Base-by-base conservation (phyloP, 2,329 filamentous ascomycete genomes). In the Xylariaceae sp. region DNA sequence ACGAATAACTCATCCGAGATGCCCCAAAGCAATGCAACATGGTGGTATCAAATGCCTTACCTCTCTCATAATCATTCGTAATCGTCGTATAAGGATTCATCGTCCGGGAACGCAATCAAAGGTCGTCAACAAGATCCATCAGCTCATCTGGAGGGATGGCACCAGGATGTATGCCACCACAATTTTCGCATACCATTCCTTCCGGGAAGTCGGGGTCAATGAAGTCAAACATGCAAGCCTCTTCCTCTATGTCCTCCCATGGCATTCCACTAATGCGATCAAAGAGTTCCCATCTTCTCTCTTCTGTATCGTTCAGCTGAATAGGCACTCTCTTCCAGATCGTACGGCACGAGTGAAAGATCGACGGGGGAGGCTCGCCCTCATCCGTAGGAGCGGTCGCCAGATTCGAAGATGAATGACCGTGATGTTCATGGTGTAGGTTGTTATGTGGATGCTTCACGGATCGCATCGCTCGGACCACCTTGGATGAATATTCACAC, bases 301-400 rank as follows among this genome's bases (percentile, higher is more conserved):
- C 56, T 12, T 62, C 52, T 0, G 47, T 50, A 41, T 70, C 68
- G 15, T 69, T 50, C 6, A 60, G 65, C 15, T 57, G 58, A 3
- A 62, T 35, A 1, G 73, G 74, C 0, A 77, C 66, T 11, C 61
- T 66, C 53, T 76, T 78, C 72, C 73, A 78, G 16, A 78, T 66
- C 3, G 74, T 68, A 19, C 61, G 60, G 11, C 70, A 67, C 15
- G 68, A 65, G n/a, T 64, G 56, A 44, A 59, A 68, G 3, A 34
- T 19, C 4, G 69, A 72, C 22, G 52, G 44, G 3, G 73, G 73
- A 4, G 59, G 57, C 15, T 72, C 65, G 3, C 62, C 71, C 24
- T 61, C 56, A 38, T 71, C 68, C 16, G 57, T 41, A 9, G 71
- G 69, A 0, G 66, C 69, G 1, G 67, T 55, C 3, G 68, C 64